Base-by-base conservation (phyloP, 1,139 yeast genomes). In the Yamadazyma buinensis region DNA sequence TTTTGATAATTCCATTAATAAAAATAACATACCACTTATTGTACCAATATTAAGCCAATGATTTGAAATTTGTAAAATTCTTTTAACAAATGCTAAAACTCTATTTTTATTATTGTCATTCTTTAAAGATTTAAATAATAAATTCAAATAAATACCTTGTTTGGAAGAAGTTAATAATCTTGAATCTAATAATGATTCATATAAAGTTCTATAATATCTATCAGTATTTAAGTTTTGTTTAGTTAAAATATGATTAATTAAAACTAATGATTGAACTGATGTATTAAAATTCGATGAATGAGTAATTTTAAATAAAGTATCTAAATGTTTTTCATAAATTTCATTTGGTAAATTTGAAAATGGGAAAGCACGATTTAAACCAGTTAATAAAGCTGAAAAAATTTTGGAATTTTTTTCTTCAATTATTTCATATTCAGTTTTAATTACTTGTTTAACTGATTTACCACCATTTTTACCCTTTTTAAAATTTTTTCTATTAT, bases 331-430 rank as follows among this genome's bases (percentile, higher is more conserved):
- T 44, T 80, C 78, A 57, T 86, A 90, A 7, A 78, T 75, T 15
- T 79, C 80, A 34, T 78, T 71, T 7, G 95, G 84, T 38, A 94
- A 68, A 41, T 77, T 73, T 2, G 96, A 81, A 55, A 86, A 92
- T 38, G 98, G 97, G 70, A 86, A 90, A 1, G 98, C 94, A 63
- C 99, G 84, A 58, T 94, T 94, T 42, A 92, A 76, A 45, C 99
- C 99, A 2, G 98, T 88, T 44, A 92, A 75, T 40, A 94, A 75
- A 15, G 96, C 97, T 23, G 96, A 82, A 48, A 90, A 87, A 49
- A 92, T 65, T 52, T 86, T 85, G 28, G 95, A 75, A 51, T 81
- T 84, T 52, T 82, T 85, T 52, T 92, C 97, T 55, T 87, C 95
- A 30, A 81, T 60, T 5, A 84, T 67, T 47, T 85, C 95, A 34